A percentile compares a stretch with the other conserved stretches of the same genome.
These are phyloP conservation scores for Gastrodia elata DNA, from an alignment of 106 monocot species.

Conservation along the genomic window DNA sequence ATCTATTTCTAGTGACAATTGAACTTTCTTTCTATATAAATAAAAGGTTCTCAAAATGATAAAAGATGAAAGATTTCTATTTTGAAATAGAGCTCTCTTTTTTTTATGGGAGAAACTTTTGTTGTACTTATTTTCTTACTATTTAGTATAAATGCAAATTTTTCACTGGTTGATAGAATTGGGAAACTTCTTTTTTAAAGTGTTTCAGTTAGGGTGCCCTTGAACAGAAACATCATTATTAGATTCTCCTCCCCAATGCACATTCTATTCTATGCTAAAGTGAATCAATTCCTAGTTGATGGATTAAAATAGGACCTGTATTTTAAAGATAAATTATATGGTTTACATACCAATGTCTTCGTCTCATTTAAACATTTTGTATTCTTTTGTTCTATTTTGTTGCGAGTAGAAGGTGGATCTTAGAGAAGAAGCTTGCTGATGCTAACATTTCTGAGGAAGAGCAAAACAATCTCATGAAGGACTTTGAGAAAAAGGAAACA, in stretches of 20 bases:
- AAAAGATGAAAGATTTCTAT: too few species aligned
- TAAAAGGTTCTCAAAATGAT: too few species aligned
- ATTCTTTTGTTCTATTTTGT: constrained; percentile 4
- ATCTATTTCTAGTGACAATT: too few species aligned
- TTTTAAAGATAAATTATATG: neutral
- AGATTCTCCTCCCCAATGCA: neutral
- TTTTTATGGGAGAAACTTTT: too few species aligned
- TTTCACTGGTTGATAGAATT: neutral
- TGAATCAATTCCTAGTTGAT: neutral
- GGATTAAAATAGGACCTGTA: neutral
- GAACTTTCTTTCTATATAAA: too few species aligned
- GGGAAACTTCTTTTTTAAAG: neutral
- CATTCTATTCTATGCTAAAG: neutral
- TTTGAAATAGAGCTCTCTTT: too few species aligned
- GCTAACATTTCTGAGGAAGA: constrained; percentile 37
- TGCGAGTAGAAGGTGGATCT: constrained; percentile 24
- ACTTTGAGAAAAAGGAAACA: constrained; percentile 46
- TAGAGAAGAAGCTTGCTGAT: constrained; percentile 37
- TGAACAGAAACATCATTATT: neutral
- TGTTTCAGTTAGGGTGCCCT: neutral
- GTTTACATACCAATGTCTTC: neutral
- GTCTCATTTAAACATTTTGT: constrained; percentile 5
- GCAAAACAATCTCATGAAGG: constrained; percentile 29
- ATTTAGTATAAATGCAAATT: neutral
- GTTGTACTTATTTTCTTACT: neutral